Evolutionary conservation across 2,329 filamentous ascomycete species (phyloP), one percentile per base, ranked within the genome.

Genomic region (Neurospora sp.): DNA sequence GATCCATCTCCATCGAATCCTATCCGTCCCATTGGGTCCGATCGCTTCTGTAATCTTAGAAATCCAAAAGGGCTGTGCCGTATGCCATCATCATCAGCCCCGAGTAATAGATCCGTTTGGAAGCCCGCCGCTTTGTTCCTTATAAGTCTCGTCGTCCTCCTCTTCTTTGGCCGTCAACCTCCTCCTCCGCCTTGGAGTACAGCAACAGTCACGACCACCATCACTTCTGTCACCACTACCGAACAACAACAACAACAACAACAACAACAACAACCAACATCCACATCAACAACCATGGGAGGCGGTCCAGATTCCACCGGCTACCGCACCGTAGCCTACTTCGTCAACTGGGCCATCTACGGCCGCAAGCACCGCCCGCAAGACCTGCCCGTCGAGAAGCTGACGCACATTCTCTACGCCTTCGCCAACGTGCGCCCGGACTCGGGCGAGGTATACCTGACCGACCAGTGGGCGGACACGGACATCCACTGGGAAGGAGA

Each of bases 361-460:
- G 92, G 84, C 46, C 89, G 94, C 69, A 91, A 95, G 76, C 91
- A 96, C 78, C 86, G 89, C n/a, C 93, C 94, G 0, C 91, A 96
- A 77, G 89, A 97, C 77, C 86, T 98, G 6, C 92, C 92, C 0
- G 88, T 86, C 3, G 87, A 93, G 69, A 91, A 92, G 69, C 86
- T 97, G 57, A 98, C 94, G 0, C 95, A 98, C 77, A 81, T 98
- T 4, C 87, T 97, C 17, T 97, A 97, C 74, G 84, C 94, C 17
- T 98, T 98, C 81, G 95, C 92, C 77, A 96, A 97, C 78, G 87
- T 97, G 70, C 86, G 88, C 4, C 85, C 89, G 2, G 92, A 95
- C 3, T 88, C 86, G 39, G 95, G 95, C 67, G 92, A 96, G 80
- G 93, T 96, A 80, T 91, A 80, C 74, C 79, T 90, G 72, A 89